Percentiles rank a stretch among this genome's conserved stretches.
phyloP scores from a whole-genome alignment of 2,329 filamentous ascomycete genomes.

The Claviceps sp. region DNA sequence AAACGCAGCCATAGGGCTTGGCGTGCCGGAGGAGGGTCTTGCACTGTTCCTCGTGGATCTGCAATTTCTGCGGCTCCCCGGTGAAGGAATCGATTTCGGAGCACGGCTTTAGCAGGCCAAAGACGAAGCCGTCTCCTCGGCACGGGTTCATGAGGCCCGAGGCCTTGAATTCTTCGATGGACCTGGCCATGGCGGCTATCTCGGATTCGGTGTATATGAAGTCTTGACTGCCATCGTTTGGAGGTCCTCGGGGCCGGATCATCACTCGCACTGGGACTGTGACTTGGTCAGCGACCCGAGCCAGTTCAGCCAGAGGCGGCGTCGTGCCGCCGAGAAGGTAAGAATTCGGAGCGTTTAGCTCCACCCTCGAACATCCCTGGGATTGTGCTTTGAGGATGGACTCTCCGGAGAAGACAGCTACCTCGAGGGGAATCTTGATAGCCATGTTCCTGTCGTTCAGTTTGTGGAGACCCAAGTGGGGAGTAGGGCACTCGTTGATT shows the following conservation, averaged over 20 bases:
- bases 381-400: conserved; percentile 25
- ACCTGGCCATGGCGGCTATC: conserved; percentile 27
- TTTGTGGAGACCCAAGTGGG: neutral
- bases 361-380: conserved; percentile 35
- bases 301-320: conserved; percentile 28
- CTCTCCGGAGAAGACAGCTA: conserved; percentile 37
- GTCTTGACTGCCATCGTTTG: conserved; percentile 17
- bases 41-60: conserved; percentile 29
- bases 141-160: conserved; percentile 22
- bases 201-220: conserved; percentile 36
- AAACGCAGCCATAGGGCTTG: conserved; percentile 30
- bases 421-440: conserved; percentile 27
- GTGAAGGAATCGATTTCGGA: neutral
- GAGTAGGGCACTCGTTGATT: neutral
- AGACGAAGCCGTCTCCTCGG: conserved; percentile 43
- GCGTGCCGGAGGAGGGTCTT: conserved; percentile 27
- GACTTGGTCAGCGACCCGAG: conserved; percentile 13
- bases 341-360: conserved; percentile 39
- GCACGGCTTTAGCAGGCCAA: conserved; percentile 28
- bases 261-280: conserved; percentile 36
- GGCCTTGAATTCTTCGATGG: conserved; percentile 24
- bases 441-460: neutral
- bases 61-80: neutral
- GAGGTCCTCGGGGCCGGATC: conserved; percentile 33
- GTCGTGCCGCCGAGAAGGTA: conserved; percentile 39